Evolutionary conservation across 305 asterid genomes (phyloP).

Genomic region (Fraxinus nigra): DNA sequence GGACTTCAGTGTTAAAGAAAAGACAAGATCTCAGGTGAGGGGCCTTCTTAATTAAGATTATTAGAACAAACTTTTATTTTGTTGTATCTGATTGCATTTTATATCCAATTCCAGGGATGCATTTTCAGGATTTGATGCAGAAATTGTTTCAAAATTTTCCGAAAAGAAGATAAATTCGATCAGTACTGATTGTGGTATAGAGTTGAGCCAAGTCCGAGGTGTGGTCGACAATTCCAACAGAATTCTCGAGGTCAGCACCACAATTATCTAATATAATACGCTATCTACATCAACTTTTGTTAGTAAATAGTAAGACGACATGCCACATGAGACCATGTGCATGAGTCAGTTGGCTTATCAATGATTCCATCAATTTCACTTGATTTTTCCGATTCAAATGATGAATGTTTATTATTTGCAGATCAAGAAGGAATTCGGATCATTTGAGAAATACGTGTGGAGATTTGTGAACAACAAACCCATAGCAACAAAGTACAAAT

Average conservation of each 20-base stretch:
- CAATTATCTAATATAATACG: neutral
- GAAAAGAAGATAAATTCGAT: slow-evolving; percentile 59
- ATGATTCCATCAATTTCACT: neutral
- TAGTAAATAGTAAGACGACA: neutral
- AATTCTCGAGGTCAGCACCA: slow-evolving; percentile 50
- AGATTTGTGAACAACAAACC: slow-evolving; percentile 68
- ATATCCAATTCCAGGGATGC: slow-evolving; percentile 47
- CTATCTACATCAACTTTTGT: neutral
- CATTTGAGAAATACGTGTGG: slow-evolving; percentile 69
- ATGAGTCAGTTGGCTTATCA: neutral
- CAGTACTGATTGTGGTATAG: slow-evolving; percentile 48
- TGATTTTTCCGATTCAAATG: neutral
- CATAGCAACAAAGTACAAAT: slow-evolving; percentile 52
- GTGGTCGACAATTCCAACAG: slow-evolving; percentile 69
- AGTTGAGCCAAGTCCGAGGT: slow-evolving; percentile 60
- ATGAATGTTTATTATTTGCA: slow-evolving; percentile 15
- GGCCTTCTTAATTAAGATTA: neutral
- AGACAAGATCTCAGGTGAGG: slow-evolving; percentile 51
- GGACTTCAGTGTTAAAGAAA: slow-evolving; percentile 66
- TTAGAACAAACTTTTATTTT: neutral
- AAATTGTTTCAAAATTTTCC: slow-evolving; percentile 48
- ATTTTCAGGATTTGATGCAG: slow-evolving; percentile 59
- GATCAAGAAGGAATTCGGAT: slow-evolving; percentile 55
- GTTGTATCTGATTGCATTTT: neutral
- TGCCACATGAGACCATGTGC: neutral